phyloP scores from a whole-genome alignment of 2,329 filamentous ascomycete species.

The Didymellaceae sp. region DNA sequence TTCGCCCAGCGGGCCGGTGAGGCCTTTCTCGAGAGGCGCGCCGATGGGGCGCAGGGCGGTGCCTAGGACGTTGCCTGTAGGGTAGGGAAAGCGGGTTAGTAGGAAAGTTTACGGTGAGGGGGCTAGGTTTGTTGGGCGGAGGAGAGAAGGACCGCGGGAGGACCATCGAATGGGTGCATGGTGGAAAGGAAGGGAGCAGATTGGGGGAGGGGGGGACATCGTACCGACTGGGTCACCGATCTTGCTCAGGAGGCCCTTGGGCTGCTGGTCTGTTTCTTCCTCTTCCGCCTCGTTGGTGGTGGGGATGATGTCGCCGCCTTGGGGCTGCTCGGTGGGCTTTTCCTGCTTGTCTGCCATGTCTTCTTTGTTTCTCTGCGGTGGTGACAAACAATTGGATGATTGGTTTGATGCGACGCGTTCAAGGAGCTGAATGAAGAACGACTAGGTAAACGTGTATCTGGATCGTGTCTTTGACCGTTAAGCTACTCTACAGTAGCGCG shows the following conservation, averaged over 20 bases:
- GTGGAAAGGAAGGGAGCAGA: neutral
- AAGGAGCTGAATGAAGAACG: no score
- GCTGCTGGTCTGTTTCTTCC: constrained; percentile 23
- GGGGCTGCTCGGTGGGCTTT: constrained; percentile 20
- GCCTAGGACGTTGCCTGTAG: constrained; percentile 45
- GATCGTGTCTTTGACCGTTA: no score
- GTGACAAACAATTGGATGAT: no score
- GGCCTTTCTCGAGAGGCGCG: constrained; percentile 43
- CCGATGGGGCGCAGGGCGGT: constrained; percentile 50
- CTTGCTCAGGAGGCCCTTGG: constrained; percentile 37
- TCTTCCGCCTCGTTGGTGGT: constrained; percentile 25
- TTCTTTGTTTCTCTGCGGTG: no score
- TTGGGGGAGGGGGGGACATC: neutral
- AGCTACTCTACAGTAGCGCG: no score
- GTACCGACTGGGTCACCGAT: constrained; percentile 44
- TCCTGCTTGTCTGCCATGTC: constrained; percentile 22
- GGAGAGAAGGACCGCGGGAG: no score
- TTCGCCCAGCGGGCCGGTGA: constrained; percentile 47
- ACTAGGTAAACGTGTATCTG: no score
- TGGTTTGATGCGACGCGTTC: no score
- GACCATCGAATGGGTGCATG: no score
- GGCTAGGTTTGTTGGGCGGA: no score
- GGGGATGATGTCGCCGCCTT: constrained; percentile 40
- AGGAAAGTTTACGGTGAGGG: no score
- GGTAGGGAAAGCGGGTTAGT: neutral